Evolutionary conservation across 768 basidiomycete genomes (phyloP).

Genomic region (Rhizopogon roseolus): DNA sequence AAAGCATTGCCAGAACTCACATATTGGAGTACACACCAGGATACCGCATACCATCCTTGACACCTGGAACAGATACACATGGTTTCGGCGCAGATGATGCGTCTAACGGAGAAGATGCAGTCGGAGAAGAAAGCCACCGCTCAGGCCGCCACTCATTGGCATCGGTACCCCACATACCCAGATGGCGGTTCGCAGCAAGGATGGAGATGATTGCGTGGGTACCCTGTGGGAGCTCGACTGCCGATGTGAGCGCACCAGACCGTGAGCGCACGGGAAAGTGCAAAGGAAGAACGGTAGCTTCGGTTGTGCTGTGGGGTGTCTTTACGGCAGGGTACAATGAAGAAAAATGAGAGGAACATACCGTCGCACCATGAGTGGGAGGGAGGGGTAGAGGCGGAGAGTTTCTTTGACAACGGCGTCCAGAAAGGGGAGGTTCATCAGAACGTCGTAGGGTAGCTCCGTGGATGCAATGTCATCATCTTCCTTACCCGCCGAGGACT

Average conservation of each 20-base stretch:
- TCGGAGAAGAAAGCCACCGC: constrained; percentile 33
- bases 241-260: constrained; percentile 11
- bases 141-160: constrained; percentile 41
- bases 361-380: constrained; percentile 18
- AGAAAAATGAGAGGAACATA: constrained; percentile 8
- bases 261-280: constrained; percentile 14
- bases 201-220: constrained; percentile 34
- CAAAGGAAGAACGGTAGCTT: not conserved
- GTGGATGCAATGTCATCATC: not conserved
- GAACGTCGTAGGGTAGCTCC: constrained; percentile 22
- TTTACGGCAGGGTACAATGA: too few relatives aligned
- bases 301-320: too few relatives aligned
- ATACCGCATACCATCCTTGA: constrained; percentile 22
- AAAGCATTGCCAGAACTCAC: constrained; percentile 14
- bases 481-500: constrained; percentile 7
- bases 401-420: constrained; percentile 32
- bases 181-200: constrained; percentile 35
- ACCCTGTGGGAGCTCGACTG: too few relatives aligned
- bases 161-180: constrained; percentile 38
- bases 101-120: not conserved
- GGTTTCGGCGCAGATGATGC: too few relatives aligned
- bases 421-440: constrained; percentile 33
- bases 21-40: constrained; percentile 41
- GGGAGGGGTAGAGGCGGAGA: constrained; percentile 16
- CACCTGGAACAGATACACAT: too few relatives aligned